A percentile compares a stretch with the other conserved stretches of the same genome.
Evolutionary conservation across 345 rosid species (phyloP).

Genomic region (Cardamine occulta): DNA sequence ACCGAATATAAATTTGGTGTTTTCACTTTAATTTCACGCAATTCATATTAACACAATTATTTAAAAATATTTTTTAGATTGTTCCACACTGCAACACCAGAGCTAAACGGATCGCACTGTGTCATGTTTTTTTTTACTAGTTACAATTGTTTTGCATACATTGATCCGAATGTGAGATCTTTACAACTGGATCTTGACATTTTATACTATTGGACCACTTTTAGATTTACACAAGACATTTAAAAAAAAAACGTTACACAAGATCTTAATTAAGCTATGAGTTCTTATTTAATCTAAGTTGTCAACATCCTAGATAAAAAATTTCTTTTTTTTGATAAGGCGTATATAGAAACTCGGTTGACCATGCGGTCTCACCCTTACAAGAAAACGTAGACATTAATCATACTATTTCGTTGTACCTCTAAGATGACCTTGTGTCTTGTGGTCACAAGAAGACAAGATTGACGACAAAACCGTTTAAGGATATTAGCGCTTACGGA

Average conservation of each 20-base stretch:
- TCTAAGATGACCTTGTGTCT: constrained; percentile 16
- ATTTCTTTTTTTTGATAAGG: background rate
- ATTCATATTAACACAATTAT: background rate
- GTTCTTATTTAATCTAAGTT: background rate
- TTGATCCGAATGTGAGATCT: background rate
- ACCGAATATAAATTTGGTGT: background rate
- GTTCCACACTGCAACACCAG: background rate
- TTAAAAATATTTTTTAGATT: too few relatives aligned
- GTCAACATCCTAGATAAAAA: constrained; percentile 20
- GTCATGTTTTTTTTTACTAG: background rate
- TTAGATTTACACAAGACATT: background rate
- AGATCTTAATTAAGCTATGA: background rate
- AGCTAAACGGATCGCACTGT: background rate
- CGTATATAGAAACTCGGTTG: constrained; percentile 26
- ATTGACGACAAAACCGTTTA: constrained; percentile 26
- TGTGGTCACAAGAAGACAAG: constrained; percentile 42
- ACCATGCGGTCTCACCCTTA: constrained; percentile 26
- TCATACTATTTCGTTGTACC: constrained; percentile 25
- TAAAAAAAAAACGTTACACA: too few relatives aligned
- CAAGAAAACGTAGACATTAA: constrained; percentile 25
- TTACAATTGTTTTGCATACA: background rate
- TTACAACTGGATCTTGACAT: background rate
- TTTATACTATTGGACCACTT: background rate
- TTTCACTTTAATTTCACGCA: background rate
- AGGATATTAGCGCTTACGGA: constrained; percentile 15